Conservation (phyloP, 805 yeast genomes). For the Candida golubevii region DNA sequence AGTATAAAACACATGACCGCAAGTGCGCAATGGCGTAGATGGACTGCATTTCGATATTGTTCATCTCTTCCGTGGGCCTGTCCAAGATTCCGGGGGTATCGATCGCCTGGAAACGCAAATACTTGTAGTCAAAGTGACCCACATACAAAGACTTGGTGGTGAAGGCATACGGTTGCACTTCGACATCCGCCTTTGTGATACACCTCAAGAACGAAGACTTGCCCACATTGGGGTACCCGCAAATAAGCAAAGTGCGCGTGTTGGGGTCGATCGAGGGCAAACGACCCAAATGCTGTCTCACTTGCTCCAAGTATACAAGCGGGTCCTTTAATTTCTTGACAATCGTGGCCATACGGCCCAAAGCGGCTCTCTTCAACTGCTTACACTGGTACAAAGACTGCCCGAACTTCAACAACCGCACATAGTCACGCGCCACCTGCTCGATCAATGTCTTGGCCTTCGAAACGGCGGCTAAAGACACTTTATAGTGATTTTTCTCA, state of each 20-base stretch:
- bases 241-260: conserved; percentile 92
- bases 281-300: conserved; percentile 98
- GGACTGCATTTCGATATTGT: conserved; percentile 98
- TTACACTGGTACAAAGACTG: conserved; percentile 98
- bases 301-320: conserved; percentile 89
- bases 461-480: conserved; percentile 90
- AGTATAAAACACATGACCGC: conserved; percentile 92
- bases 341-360: conserved; percentile 99
- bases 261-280: conserved; percentile 97
- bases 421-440: conserved; percentile 94
- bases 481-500: conserved; percentile 97
- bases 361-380: conserved; percentile 96
- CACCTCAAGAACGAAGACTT: conserved; percentile 91
- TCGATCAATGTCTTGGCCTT: conserved; percentile 92
- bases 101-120: conserved; percentile 95
- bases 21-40: conserved; percentile 98
- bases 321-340: conserved; percentile 95
- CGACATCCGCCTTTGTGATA: conserved; percentile 97
- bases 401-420: conserved; percentile 90
- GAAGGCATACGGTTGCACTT: conserved; percentile 98
- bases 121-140: conserved; percentile 98
- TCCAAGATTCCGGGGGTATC: conserved; percentile 99
- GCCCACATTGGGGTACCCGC: conserved; percentile 99
- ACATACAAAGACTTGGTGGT: conserved; percentile 96
- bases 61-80: conserved; percentile 99